These are phyloP conservation scores for Gossypium schwendimanii DNA, from an alignment of 441 rosid genomes.

Conservation along the genomic window DNA sequence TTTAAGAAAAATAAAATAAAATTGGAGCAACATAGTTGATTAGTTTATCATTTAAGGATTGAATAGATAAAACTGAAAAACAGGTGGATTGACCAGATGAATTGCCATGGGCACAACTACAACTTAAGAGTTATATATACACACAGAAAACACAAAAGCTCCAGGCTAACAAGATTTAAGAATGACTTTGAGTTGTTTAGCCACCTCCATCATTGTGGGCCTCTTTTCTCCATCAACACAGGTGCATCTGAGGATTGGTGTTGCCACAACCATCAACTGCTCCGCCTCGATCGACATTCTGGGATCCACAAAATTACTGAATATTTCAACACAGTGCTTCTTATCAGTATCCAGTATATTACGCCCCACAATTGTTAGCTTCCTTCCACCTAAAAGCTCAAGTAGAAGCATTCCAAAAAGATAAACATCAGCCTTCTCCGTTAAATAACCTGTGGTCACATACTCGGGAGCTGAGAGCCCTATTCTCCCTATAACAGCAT, in stretches of 20 bases:
- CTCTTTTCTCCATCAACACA: neutral
- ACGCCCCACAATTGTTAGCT: too few species aligned
- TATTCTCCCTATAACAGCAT: neutral
- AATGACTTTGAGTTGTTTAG: neutral
- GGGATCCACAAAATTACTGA: neutral
- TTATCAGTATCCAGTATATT: neutral
- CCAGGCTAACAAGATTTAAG: neutral
- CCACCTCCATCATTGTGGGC: neutral
- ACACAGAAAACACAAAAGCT: neutral
- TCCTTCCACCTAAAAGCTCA: neutral
- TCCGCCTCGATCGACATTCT: neutral
- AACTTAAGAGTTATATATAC: too few species aligned
- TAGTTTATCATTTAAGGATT: too few species aligned
- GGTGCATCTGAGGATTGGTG: neutral
- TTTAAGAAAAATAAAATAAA: too few species aligned
- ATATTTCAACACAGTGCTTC: neutral
- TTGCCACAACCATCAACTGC: neutral
- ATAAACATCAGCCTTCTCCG: constrained; percentile 8
- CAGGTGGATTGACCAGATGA: too few species aligned
- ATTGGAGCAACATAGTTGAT: too few species aligned
- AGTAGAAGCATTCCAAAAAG: constrained; percentile 12
- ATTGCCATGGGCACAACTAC: too few species aligned
- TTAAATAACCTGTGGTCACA: neutral
- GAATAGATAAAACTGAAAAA: too few species aligned
- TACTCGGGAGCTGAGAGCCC: neutral